Conservation (phyloP, 2,329 filamentous ascomycete species). For the Cladophialophora yegresii region DNA sequence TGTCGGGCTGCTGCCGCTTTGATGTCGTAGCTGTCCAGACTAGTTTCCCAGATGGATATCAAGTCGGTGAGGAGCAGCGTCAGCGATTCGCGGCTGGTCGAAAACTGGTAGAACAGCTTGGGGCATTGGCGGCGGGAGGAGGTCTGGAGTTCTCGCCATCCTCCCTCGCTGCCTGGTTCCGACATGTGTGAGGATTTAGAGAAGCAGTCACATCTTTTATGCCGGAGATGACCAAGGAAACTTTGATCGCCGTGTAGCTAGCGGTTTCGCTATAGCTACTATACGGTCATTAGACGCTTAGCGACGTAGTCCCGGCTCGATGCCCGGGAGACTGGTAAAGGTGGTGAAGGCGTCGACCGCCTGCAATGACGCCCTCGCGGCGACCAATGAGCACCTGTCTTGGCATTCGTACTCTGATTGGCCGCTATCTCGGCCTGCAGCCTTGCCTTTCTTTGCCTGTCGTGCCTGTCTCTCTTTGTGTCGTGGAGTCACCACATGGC, state of each 20-base stretch:
- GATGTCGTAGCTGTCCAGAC: conserved; percentile 50
- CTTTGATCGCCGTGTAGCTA: neutral
- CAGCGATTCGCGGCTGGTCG: conserved; percentile 47
- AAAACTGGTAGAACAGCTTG: conserved; percentile 46
- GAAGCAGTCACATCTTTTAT: neutral
- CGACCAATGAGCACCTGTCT: neutral
- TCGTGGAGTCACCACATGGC: neutral
- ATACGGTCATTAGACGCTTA: neutral
- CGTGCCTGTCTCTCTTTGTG: neutral
- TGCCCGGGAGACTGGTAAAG: neutral
- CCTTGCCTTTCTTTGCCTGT: neutral
- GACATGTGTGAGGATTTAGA: conserved; percentile 37
- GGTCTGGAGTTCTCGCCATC: conserved; percentile 44
- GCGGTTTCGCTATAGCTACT: neutral
- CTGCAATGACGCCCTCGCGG: neutral
- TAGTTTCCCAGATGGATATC: conserved; percentile 59
- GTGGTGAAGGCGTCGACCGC: neutral
- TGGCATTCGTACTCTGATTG: neutral
- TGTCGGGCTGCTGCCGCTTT: conserved; percentile 51
- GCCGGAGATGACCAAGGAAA: neutral
- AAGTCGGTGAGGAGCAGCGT: conserved; percentile 60
- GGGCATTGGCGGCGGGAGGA: conserved; percentile 38
- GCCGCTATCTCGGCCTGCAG: neutral
- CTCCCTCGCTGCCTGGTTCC: conserved; percentile 24
- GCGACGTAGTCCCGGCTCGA: neutral